Percentiles rank a stretch among this genome's conserved stretches.
These are phyloP conservation scores for Marasmius fiardii DNA, from an alignment of 1,284 basidiomycete species.

Conservation along the genomic window DNA sequence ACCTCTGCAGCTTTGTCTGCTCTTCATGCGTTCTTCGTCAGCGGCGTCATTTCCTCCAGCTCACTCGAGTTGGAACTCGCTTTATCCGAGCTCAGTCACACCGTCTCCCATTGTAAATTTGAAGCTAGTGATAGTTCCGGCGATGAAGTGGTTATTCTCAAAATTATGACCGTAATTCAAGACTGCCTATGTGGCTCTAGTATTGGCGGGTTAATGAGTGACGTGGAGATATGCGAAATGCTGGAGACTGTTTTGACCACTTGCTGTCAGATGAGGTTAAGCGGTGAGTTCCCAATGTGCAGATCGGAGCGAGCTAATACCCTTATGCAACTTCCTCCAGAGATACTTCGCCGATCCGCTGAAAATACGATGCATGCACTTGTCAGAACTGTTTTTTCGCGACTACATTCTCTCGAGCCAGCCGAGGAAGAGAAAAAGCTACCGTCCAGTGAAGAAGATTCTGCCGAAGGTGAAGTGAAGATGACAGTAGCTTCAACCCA, in stretches of 20 bases:
- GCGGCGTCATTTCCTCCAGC: conserved; percentile 62
- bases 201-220: conserved; percentile 72
- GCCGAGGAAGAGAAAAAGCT: conserved; percentile 66
- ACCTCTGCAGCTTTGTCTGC: conserved; percentile 87
- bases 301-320: background rate
- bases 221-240: conserved; percentile 97
- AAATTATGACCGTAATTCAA: conserved; percentile 89
- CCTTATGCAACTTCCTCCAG: conserved; percentile 39
- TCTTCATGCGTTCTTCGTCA: conserved; percentile 84
- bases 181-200: conserved; percentile 69
- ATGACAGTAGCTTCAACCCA: conserved; percentile 49
- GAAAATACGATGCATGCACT: conserved; percentile 92
- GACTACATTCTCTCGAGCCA: conserved; percentile 69
- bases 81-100: conserved; percentile 82
- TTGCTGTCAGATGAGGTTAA: conserved; percentile 94
- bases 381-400: conserved; percentile 78
- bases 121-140: conserved; percentile 95
- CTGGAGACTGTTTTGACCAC: conserved; percentile 97
- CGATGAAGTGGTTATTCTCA: conserved; percentile 93
- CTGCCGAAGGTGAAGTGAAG: conserved; percentile 53
- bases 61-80: conserved; percentile 57
- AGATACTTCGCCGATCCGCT: conserved; percentile 88
- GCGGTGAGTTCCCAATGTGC: conserved; percentile 61
- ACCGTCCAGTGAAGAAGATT: conserved; percentile 40
- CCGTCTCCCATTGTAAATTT: conserved; percentile 95